Base-by-base conservation (phyloP, 148 eudicot genomes). In the Arbutus unedo region DNA sequence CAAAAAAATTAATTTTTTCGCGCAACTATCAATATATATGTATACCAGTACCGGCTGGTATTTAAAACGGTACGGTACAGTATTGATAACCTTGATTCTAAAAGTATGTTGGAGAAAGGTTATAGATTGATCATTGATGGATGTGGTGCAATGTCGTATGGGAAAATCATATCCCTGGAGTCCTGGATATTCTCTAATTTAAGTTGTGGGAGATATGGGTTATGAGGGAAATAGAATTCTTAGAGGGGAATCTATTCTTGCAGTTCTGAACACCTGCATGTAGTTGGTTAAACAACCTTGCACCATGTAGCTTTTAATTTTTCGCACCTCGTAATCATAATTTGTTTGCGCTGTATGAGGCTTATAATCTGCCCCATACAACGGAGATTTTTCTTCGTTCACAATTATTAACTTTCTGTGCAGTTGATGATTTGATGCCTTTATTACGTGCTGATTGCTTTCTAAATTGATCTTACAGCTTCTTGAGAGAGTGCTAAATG, bases 401-500 rank as follows among this genome's bases (percentile, higher is more conserved):
- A 13, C 5, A 55, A 77, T 31, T 77, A 77, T n/a, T 4, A 10
- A n/a, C 41, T n/a, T 18, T 15, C 44, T 19, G 4, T 59, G 55
- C 43, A 47, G 8, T 45, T 79, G 54, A 44, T 45, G 54, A 55
- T 16, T 78, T 60, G 54, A 55, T 48, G 21, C 7, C 6, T 18
- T 44, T 57, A 15, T 55, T 74, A 25, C 41, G 67, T 44, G 47
- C 49, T 57, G 43, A 75, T 72, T 81, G 38, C 44, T n/a, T 76
- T 74, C 14, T 31, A 19, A 15, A 51, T 41, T 51, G 31, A 48
- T 14, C 54, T 73, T 79, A 82, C 91, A 95, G 98, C 77, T 88
- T 82, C 87, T 95, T 70, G 94, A 91, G 87, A 90, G 85, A 85
- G 92, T 87, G 0, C 85, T 95, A 59, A 93, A 89, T 67, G 96